Percentiles rank a stretch among this genome's conserved stretches.
phyloP scores from a whole-genome alignment of 768 basidiomycete species.

The Lactarius sp. region DNA sequence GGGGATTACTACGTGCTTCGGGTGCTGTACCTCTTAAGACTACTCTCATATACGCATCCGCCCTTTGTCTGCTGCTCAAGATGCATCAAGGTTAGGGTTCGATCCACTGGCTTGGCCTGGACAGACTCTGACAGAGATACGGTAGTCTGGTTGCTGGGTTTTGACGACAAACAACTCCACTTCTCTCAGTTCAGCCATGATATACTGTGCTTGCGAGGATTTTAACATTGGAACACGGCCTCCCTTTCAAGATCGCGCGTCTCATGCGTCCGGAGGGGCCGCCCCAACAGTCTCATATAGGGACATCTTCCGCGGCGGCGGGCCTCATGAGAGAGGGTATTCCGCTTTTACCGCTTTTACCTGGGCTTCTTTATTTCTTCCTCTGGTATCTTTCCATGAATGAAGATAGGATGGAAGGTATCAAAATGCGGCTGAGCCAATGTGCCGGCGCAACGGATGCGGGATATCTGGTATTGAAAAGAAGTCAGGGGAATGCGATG shows the following conservation, averaged over 20 bases:
- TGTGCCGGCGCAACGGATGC: constrained; percentile 72
- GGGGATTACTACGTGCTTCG: constrained; percentile 92
- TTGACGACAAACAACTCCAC: no score
- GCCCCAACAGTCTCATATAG: constrained; percentile 65
- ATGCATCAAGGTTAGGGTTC: no score
- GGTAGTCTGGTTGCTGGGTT: background rate
- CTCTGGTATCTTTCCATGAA: constrained; percentile 63
- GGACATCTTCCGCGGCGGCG: constrained; percentile 60
- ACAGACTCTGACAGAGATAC: no score
- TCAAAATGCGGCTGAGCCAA: constrained; percentile 40
- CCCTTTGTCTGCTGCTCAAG: constrained; percentile 46
- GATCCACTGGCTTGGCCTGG: no score
- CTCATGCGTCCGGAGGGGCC: constrained; percentile 67
- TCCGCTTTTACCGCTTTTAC: no score
- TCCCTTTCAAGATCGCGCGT: constrained; percentile 74
- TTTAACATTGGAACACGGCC: constrained; percentile 66
- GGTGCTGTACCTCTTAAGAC: constrained; percentile 76
- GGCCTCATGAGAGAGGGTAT: constrained; percentile 55
- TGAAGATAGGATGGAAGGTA: constrained; percentile 52
- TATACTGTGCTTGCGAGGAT: background rate
- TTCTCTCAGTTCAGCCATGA: background rate
- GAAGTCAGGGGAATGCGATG: background rate
- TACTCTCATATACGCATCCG: constrained; percentile 63
- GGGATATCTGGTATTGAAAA: constrained; percentile 79
- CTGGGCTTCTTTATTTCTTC: constrained; percentile 91